A percentile compares a stretch with the other conserved stretches of the same genome.
Conservation (phyloP, 2,329 filamentous ascomycete genomes). For the Lomentospora prolificans region DNA sequence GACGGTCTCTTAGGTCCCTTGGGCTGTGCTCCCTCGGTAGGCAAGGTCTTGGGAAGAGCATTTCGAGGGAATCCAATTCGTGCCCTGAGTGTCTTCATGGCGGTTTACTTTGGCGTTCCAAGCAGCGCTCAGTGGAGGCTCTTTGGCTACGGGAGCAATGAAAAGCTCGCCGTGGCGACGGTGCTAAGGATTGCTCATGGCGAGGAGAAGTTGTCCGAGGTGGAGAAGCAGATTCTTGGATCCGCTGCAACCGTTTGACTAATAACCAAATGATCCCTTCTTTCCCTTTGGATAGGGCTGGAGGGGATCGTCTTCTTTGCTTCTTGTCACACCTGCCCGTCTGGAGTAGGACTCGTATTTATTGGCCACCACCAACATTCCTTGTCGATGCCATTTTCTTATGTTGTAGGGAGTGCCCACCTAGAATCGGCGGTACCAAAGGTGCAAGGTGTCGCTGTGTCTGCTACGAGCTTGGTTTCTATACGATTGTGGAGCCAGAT, state of each 20-base stretch:
- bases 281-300: neutral
- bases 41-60: constrained; percentile 17
- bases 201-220: constrained; percentile 16
- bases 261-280: neutral
- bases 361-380: too few species aligned
- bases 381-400: too few species aligned
- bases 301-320: neutral
- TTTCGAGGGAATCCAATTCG: constrained; percentile 18
- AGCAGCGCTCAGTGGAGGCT: constrained; percentile 25
- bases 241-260: neutral
- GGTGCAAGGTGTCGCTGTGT: too few species aligned
- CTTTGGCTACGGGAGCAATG: constrained; percentile 20
- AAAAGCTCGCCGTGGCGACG: constrained; percentile 21
- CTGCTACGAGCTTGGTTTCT: too few species aligned
- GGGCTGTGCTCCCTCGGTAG: constrained; percentile 21
- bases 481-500: too few species aligned
- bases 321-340: too few species aligned
- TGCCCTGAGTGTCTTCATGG: constrained; percentile 19
- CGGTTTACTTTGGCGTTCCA: constrained; percentile 26
- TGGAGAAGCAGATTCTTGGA: constrained; percentile 14
- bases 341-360: too few species aligned
- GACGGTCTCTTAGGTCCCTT: constrained; percentile 23
- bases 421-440: too few species aligned
- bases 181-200: constrained; percentile 19
- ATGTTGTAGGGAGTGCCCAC: too few species aligned